A percentile compares a stretch with the other conserved stretches of the same genome.
Evolutionary conservation across 306 rosid species (phyloP).

Genomic region (Styphnolobium japonicum): DNA sequence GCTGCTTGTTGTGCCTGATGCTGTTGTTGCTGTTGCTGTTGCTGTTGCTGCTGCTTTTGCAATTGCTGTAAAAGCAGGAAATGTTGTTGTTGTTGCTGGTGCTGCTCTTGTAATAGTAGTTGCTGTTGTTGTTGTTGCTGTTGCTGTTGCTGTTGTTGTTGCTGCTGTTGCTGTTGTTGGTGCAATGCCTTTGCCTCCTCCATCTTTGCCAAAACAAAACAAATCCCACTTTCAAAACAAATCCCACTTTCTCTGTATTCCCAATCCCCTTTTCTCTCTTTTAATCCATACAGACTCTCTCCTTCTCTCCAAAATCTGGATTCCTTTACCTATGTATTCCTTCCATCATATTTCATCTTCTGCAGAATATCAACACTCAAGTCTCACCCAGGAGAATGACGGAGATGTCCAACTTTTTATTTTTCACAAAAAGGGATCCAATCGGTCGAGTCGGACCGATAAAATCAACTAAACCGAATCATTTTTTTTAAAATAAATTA

Average conservation of each 20-base stretch:
- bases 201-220: constrained; percentile 37
- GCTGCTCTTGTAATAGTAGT: constrained; percentile 2
- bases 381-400: too few species aligned
- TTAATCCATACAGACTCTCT: too few species aligned
- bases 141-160: constrained; percentile 25
- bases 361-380: too few species aligned
- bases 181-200: constrained; percentile 82
- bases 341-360: too few species aligned
- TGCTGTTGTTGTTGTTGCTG: constrained; percentile 38
- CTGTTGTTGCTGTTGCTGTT: constrained; percentile 41
- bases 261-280: background rate
- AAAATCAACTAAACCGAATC: too few species aligned
- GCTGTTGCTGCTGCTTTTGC: constrained; percentile 47
- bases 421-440: too few species aligned
- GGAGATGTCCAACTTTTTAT: too few species aligned
- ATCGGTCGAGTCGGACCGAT: too few species aligned
- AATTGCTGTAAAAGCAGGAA: constrained; percentile 28
- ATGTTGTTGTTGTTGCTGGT: constrained; percentile 43
- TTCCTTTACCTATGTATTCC: too few species aligned
- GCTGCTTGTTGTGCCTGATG: constrained; percentile 50
- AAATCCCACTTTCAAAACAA: background rate
- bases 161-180: constrained; percentile 38
- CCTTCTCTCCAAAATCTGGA: background rate
- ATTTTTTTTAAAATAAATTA: too few species aligned
- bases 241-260: background rate